phyloP scores from a whole-genome alignment of 1,284 basidiomycete species.

The Caloboletus firmus region DNA sequence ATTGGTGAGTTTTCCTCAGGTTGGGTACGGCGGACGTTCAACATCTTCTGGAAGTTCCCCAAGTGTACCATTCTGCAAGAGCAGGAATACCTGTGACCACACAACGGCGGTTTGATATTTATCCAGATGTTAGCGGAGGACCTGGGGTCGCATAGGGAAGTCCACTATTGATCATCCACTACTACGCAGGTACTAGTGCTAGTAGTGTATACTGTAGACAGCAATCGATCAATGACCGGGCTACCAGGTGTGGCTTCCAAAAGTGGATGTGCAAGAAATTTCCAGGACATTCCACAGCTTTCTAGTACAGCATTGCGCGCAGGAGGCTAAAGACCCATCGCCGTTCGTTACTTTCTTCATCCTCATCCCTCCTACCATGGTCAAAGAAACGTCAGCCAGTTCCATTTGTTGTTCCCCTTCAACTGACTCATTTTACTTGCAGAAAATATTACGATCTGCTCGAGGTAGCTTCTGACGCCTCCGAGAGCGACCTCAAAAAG shows the following conservation, averaged over 20 bases:
- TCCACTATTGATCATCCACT: not conserved
- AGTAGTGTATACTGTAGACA: not conserved
- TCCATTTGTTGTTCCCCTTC: not conserved
- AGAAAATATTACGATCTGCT: constrained; percentile 92
- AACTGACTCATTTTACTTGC: constrained; percentile 10
- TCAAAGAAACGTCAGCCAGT: constrained; percentile 62
- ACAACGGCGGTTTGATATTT: constrained; percentile 92
- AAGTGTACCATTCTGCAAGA: constrained; percentile 67
- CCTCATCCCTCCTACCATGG: constrained; percentile 46
- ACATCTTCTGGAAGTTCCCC: constrained; percentile 57
- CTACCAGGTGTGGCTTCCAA: constrained; percentile 18
- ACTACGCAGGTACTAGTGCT: not conserved
- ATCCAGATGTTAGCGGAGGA: constrained; percentile 62
- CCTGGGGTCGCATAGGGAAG: not conserved
- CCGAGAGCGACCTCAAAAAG: constrained; percentile 87
- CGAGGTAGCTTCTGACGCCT: constrained; percentile 75
- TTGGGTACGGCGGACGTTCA: not conserved
- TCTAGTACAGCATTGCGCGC: constrained; percentile 28
- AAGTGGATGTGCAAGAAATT: constrained; percentile 31
- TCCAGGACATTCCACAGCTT: constrained; percentile 41
- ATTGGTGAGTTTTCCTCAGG: constrained; percentile 62
- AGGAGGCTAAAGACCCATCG: constrained; percentile 23
- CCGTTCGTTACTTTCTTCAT: constrained; percentile 19
- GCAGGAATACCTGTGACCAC: constrained; percentile 84
- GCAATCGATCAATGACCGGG: not conserved